phyloP scores from a whole-genome alignment of 1,284 basidiomycete species.

The Xerocomus amazonicus region DNA sequence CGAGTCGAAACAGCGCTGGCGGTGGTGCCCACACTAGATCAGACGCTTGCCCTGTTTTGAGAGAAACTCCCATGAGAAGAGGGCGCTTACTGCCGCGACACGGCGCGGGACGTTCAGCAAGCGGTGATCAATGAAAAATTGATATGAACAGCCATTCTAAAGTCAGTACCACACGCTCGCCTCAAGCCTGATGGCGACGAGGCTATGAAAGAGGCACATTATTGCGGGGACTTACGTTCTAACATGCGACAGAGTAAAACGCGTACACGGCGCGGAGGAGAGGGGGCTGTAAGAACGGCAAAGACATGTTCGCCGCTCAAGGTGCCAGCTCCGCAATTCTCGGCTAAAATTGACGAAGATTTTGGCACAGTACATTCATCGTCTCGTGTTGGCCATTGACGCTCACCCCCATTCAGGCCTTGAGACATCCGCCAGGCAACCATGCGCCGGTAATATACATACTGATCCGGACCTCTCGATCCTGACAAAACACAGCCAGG shows the following conservation, averaged over 20 bases:
- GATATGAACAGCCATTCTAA: conserved; percentile 2
- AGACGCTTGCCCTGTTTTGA: not conserved
- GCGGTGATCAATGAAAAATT: conserved; percentile 15
- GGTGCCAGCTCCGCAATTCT: conserved; percentile 21
- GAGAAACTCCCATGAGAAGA: conserved; percentile 1
- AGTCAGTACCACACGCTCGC: not conserved
- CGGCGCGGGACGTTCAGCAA: not conserved
- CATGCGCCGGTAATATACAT: not conserved
- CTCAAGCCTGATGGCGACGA: conserved; percentile 3
- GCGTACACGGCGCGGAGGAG: conserved; percentile 18
- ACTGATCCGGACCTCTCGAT: conserved; percentile 1
- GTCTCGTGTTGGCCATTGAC: not conserved
- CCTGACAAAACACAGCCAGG: conserved; percentile 2
- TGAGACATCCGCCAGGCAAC: not conserved
- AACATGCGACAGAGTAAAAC: conserved; percentile 15
- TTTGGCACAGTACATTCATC: not conserved
- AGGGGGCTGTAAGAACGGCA: conserved; percentile 16
- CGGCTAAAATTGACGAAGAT: conserved; percentile 10
- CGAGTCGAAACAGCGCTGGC: too few relatives aligned
- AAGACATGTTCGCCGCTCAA: conserved; percentile 24
- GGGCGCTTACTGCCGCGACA: conserved; percentile 1
- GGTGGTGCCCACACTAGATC: not conserved
- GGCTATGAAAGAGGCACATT: conserved; percentile 13
- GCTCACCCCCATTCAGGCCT: not conserved
- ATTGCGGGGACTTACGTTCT: conserved; percentile 24